Conservation (phyloP, 306 rosid genomes). For the Castanea sativa region DNA sequence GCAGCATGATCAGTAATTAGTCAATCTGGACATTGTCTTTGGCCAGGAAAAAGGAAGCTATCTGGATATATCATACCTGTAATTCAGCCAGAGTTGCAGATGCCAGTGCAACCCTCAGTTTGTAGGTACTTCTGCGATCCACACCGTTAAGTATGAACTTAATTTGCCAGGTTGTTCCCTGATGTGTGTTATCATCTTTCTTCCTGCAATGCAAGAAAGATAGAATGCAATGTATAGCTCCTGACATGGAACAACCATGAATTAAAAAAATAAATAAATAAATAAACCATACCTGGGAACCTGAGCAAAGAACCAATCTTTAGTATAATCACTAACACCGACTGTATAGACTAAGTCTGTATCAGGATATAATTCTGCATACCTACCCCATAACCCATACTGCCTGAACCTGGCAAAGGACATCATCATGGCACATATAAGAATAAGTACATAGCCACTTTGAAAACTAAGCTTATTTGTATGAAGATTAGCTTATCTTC, state of each 20-base stretch:
- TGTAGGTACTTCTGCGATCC: constrained; percentile 42
- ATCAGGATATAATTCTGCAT: constrained; percentile 73
- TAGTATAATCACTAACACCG: constrained; percentile 62
- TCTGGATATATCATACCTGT: constrained; percentile 46
- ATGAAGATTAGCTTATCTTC: no score
- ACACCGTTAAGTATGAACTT: constrained; percentile 58
- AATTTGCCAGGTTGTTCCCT: constrained; percentile 96
- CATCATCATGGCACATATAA: background rate
- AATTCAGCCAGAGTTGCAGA: constrained; percentile 74
- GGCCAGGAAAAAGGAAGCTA: background rate
- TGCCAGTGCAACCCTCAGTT: constrained; percentile 77
- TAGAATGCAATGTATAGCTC: background rate
- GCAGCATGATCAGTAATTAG: background rate
- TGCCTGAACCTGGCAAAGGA: constrained; percentile 67
- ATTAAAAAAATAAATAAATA: background rate
- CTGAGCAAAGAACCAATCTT: constrained; percentile 95
- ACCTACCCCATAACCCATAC: constrained; percentile 91
- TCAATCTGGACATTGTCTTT: background rate
- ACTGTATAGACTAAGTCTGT: constrained; percentile 64
- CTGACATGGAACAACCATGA: background rate
- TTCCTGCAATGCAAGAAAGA: constrained; percentile 41
- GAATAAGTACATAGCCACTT: background rate
- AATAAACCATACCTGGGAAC: constrained; percentile 60
- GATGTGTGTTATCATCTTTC: constrained; percentile 53
- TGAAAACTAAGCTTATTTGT: background rate